These are phyloP conservation scores for Boehmeria nivea DNA, from an alignment of 306 rosid genomes.

Conservation along the genomic window DNA sequence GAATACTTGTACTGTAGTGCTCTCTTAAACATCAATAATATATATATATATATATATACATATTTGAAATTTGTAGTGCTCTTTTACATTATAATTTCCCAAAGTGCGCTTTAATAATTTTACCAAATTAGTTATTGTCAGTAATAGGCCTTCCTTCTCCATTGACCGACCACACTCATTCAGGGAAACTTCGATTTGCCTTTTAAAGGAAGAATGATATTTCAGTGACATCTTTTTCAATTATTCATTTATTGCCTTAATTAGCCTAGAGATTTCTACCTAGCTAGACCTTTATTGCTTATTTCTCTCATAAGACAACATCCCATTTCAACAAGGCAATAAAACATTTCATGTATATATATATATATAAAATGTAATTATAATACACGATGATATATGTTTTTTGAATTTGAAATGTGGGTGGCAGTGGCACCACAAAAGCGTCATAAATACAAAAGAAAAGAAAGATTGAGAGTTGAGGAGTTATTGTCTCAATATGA, in stretches of 20 bases:
- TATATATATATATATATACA: too few species aligned
- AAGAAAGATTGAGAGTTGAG: conserved; percentile 31
- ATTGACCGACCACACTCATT: neutral
- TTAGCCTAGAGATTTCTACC: too few species aligned
- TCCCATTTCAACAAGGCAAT: too few species aligned
- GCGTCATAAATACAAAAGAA: conserved; percentile 30
- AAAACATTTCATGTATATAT: neutral
- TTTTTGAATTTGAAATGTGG: conserved; percentile 39
- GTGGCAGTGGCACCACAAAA: conserved; percentile 20
- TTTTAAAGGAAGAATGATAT: neutral
- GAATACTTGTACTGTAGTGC: too few species aligned
- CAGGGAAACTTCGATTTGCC: neutral
- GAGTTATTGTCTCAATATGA: conserved; percentile 22
- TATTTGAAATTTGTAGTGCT: neutral
- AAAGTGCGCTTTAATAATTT: neutral
- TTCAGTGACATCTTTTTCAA: neutral
- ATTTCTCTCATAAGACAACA: too few species aligned
- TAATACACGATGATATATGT: neutral
- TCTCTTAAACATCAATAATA: too few species aligned
- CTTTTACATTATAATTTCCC: neutral
- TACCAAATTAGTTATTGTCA: neutral
- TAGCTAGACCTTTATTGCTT: too few species aligned
- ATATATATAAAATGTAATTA: neutral
- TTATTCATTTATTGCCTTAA: conserved; percentile 2
- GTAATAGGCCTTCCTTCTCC: conserved; percentile 1